These are phyloP conservation scores for Prunus mume DNA, from an alignment of 306 rosid species.

Conservation along the genomic window DNA sequence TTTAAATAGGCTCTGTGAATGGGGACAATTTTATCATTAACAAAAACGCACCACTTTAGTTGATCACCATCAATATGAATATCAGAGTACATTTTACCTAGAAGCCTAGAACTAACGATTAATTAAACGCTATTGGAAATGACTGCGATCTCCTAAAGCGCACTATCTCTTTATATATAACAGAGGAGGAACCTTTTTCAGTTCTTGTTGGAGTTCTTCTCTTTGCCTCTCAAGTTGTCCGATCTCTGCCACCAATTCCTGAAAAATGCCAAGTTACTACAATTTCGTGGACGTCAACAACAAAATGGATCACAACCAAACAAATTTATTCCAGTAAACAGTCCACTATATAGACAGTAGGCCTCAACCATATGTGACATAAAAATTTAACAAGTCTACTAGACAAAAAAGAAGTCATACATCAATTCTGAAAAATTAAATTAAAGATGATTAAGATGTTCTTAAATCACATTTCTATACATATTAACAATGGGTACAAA, in stretches of 20 bases:
- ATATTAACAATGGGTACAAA: background rate
- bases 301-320: slow-evolving; percentile 10
- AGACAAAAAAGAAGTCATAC: background rate
- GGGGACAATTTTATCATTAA: background rate
- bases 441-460: background rate
- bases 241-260: slow-evolving; percentile 72
- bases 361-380: background rate
- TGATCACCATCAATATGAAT: background rate
- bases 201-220: slow-evolving; percentile 65
- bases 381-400: background rate
- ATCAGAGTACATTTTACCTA: background rate
- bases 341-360: background rate
- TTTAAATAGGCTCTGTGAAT: background rate
- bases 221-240: slow-evolving; percentile 68
- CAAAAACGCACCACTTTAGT: no score
- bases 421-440: background rate
- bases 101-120: background rate
- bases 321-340: background rate
- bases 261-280: slow-evolving; percentile 35
- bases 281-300: slow-evolving; percentile 8
- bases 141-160: background rate
- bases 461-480: background rate
- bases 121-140: background rate
- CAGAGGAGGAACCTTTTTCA: slow-evolving; percentile 56
- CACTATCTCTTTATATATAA: background rate